These are phyloP conservation scores for Trichocomaceae sp. DNA, from an alignment of 2,329 filamentous ascomycete genomes.

Conservation along the genomic window DNA sequence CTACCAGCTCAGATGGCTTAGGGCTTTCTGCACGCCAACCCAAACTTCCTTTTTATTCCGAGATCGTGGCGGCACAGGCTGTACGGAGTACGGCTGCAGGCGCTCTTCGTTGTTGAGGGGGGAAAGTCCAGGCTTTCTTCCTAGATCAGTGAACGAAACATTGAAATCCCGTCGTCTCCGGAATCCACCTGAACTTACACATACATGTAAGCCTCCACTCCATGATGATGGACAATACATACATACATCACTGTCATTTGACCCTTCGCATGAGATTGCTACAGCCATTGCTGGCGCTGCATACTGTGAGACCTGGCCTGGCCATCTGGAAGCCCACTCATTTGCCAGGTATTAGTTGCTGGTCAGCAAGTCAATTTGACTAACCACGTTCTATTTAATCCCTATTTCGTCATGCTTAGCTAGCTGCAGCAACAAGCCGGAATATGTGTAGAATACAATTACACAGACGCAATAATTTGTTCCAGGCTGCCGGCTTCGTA, in stretches of 20 bases:
- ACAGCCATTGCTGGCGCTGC: neutral
- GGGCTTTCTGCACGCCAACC: slow-evolving; percentile 4
- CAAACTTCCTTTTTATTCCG: slow-evolving; percentile 12
- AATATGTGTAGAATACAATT: neutral
- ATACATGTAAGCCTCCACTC: neutral
- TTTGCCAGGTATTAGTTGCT: neutral
- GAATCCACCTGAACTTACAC: neutral
- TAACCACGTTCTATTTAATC: neutral
- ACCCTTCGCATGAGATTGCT: neutral
- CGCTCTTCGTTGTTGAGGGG: neutral
- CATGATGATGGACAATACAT: neutral
- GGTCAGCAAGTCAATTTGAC: neutral
- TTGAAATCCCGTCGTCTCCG: neutral
- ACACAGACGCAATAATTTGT: too few species aligned
- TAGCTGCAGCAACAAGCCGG: neutral
- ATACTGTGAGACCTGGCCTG: neutral
- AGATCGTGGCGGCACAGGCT: slow-evolving; percentile 9
- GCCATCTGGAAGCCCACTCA: neutral
- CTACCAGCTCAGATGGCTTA: neutral
- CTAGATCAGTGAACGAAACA: neutral
- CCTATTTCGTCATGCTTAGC: neutral
- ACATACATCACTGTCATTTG: neutral
- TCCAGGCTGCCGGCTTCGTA: neutral
- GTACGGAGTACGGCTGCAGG: neutral
- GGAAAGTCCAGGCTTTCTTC: neutral